These are phyloP conservation scores for Wallacemonas rigidus DNA, from an alignment of 208 protist genomes.

Conservation along the genomic window DNA sequence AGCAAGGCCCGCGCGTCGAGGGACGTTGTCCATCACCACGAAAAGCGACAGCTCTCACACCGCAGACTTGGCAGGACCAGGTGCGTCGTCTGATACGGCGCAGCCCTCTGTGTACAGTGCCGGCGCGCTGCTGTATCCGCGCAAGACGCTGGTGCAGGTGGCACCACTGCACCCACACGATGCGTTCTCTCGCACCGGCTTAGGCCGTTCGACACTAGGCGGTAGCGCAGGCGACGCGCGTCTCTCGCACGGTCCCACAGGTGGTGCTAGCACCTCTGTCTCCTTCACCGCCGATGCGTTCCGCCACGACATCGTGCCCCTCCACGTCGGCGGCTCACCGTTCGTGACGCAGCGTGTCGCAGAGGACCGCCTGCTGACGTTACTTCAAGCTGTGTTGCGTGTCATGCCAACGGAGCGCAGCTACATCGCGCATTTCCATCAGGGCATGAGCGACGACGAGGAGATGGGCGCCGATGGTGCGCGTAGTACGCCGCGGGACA, in stretches of 20 bases:
- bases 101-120: no score
- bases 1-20: neutral
- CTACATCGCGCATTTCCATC: neutral
- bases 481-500: no score
- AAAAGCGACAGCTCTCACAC: no score
- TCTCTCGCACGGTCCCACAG: neutral
- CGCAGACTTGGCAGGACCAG: no score
- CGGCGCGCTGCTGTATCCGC: no score
- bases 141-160: no score
- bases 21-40: neutral
- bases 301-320: conserved; percentile 6
- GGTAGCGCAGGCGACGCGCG: no score
- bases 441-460: conserved; percentile 11
- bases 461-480: neutral
- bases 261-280: neutral
- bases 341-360: conserved; percentile 16
- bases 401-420: conserved; percentile 12
- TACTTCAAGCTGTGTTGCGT: conserved; percentile 16
- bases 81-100: no score
- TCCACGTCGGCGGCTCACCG: neutral
- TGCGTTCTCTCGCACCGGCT: no score
- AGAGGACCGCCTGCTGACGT: conserved; percentile 4
- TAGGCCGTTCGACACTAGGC: no score
- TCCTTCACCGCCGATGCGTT: conserved; percentile 3
- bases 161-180: no score